Base-by-base conservation (phyloP, 768 basidiomycete genomes). In the Mycena filopes region DNA sequence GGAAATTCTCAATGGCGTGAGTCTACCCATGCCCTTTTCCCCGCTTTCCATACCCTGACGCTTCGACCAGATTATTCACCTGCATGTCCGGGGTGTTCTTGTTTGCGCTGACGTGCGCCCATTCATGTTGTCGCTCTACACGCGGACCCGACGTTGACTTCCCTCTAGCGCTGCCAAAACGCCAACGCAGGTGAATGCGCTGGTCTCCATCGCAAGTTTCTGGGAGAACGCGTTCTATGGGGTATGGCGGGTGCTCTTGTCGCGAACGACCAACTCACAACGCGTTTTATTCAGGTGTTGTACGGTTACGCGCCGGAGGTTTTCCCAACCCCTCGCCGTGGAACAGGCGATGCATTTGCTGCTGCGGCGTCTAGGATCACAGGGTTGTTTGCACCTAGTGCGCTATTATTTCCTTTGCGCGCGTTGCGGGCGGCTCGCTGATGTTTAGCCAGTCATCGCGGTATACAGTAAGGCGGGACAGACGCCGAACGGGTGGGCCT, bases 31-130 rank as follows among this genome's bases (percentile, higher is more conserved):
- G 86, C 46, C 49, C 83, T 79, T 73, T n/a, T 26, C 82, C 85
- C 16, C 75, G 83, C 80, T 46, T 82, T 84, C n/a, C n/a, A n/a
- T n/a, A n/a, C n/a, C n/a, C n/a, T n/a, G n/a, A n/a, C n/a, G n/a
- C n/a, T 2, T 76, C n/a, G n/a, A n/a, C 86, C 12, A 76, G 84
- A 0, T 73, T 83, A 46, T 86, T 85, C 29, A 88, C 88, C 0
- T 64, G 82, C 41, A 74, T 86, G 31, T 87, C 87, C 0, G 86
- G 87, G 1, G 79, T 84, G 13, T 89, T 89, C 75, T 81, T 89
- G 58, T 85, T 86, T 59, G 84, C 80, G 2, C 78, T 79, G 54
- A 89, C 87, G n/a, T 86, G 23, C 13, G 2, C 21, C 12, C 18
- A 16, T 82, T 82, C 26, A 20, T 21, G 49, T 57, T 3, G 53